Evolutionary conservation across 148 eudicot species (phyloP).

Genomic region (Chenopodium suecicum): DNA sequence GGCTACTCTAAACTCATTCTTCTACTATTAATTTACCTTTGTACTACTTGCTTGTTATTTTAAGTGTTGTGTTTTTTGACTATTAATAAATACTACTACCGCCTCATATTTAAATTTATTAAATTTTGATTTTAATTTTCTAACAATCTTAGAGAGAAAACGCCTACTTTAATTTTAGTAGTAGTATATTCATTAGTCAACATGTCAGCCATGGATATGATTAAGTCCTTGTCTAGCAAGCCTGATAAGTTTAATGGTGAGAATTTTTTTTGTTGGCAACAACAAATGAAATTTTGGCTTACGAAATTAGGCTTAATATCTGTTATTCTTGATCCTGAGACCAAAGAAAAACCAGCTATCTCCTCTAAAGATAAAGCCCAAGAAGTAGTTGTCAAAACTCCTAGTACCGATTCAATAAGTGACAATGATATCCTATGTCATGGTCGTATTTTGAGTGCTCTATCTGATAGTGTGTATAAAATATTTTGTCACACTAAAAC

Average conservation of each 20-base stretch:
- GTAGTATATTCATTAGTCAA: not conserved
- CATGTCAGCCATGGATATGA: not conserved
- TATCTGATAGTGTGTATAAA: conserved; percentile 3
- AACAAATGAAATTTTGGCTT: conserved; percentile 17
- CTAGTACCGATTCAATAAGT: not conserved
- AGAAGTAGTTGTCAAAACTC: too few species aligned
- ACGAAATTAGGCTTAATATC: not conserved
- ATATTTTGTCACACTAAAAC: conserved; percentile 10
- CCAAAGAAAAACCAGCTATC: too few species aligned
- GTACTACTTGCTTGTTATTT: too few species aligned
- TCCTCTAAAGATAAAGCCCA: too few species aligned
- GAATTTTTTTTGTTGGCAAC: conserved; percentile 6
- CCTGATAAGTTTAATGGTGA: not conserved
- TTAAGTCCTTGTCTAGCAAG: not conserved
- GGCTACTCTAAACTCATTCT: not conserved
- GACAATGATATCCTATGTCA: conserved; percentile 4
- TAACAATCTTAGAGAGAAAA: too few species aligned
- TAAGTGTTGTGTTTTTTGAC: too few species aligned
- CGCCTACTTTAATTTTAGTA: too few species aligned
- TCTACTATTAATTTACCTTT: too few species aligned
- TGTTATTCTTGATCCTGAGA: too few species aligned
- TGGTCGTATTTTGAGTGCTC: conserved; percentile 9
- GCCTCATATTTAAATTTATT: too few species aligned
- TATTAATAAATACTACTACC: too few species aligned
- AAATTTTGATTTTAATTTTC: too few species aligned